Base-by-base conservation (phyloP, 2,329 filamentous ascomycete genomes). In the Aureobasidium leucospermi region DNA sequence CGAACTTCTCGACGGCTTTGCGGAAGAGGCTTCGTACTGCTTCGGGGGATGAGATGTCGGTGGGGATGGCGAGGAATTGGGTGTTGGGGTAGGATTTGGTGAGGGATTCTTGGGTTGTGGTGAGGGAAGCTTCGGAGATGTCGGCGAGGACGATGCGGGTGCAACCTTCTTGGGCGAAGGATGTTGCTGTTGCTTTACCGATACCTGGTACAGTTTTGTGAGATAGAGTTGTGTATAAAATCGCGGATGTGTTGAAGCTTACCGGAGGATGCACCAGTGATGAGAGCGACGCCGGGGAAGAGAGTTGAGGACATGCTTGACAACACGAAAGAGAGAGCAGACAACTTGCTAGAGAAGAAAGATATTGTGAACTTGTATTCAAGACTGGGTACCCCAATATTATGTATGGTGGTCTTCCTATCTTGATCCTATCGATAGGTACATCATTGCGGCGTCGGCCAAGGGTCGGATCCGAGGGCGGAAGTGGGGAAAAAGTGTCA, bases 151-250 rank as follows among this genome's bases (percentile, higher is more conserved):
- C 71, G 53, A 80, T 72, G 41, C 70, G 71, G 6, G 62, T 65
- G 62, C 77, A 79, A 47, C 77, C 77, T 65, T 78, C 76, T 8
- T 63, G 65, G 1, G 73, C 75, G 63, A 80, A 79, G 0, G 77
- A 74, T 15, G 75, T 63, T 16, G 77, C 75, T 15, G 72, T 73
- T 43, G 74, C 73, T 41, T 73, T 70, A 10, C 76, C 76, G 58
- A 78, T 78, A 15, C 75, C 76, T 77, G 53, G 23, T 43, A 19
- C 19, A 29, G 23, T 29, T n/a, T 34, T 28, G 48, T 19, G 23
- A 47, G 63, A 65, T 42, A 43, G 29, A 23, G 16, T 11, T 10
- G 48, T 28, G 13, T 41, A 51, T 32, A 10, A n/a, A 48, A 23
- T 23, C 23, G 23, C 3, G 23, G 46, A 29, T 29, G 38, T 31